Evolutionary conservation across 345 rosid genomes (phyloP), one percentile per base, ranked within the genome.

Genomic region (Lepidium sativum): DNA sequence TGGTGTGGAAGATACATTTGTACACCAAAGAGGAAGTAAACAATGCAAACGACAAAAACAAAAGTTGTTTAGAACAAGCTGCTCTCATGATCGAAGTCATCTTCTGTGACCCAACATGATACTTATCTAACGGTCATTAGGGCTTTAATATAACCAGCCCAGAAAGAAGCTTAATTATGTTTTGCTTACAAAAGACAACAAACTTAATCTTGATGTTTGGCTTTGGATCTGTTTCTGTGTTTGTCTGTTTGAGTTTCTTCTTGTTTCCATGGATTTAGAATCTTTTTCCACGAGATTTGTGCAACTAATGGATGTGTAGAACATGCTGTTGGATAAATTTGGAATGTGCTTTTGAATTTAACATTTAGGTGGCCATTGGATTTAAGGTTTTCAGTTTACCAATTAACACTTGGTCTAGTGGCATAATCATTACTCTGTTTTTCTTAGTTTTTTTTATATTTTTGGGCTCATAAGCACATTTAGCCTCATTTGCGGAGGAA

Each of bases 1-100:
- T 83, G 71, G 96, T 79, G 80, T 74, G 77, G 35, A 91, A 91
- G 83, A 91, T 91, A 71, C 96, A 91, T 58, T 81, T 91, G 33
- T 78, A 83, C 74, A 88, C 92, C 40, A 79, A 79, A 69, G 98
- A 91, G 66, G 98, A 92, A 73, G 89, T 92, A 79, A 88, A 81
- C 80, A 86, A 88, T 86, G 81, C 78, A 85, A 83, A 79, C 9
- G 98, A 87, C 6, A 97, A 92, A 83, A 29, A n/a, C n/a, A 94
- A 80, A 72, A 92, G 98, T 80, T 92, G 95, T 71, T 72, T 92
- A 84, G 95, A 92, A 59, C 87, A 89, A 83, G 87, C 89, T 10
- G 84, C 82, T 13, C 54, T 63, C 33, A 56, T 77, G 44, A 76
- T 84, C 78, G 97, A 92, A 80, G 80, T 87, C 98, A 14, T 87